Base-by-base conservation (phyloP, 805 yeast species). In the Isabelozyma rhagii region DNA sequence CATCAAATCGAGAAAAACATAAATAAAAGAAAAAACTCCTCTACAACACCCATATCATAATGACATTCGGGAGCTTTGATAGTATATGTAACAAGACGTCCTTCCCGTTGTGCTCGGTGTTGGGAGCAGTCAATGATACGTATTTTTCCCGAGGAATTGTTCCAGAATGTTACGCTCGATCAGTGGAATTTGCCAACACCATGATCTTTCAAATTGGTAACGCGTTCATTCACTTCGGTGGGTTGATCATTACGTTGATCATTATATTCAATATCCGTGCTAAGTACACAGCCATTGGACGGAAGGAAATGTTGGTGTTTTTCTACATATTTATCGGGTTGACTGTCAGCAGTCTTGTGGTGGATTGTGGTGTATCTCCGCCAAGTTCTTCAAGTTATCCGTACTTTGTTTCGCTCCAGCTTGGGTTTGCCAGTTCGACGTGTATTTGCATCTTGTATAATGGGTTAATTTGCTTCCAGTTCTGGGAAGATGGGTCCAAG, bases 231-330 rank as follows among this genome's bases (percentile, higher is more conserved):
- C 89, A 92, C 62, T 83, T 93, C 47, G 90, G 87, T 1, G 82
- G 89, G 0, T 68, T 94, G 34, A 68, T 79, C 6, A 78, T 89
- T 41, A 54, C 87, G 38, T 72, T 85, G 45, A 78, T 90, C 57
- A 87, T 92, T 48, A 74, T 91, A 10, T 88, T 84, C 72, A 85
- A 87, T 57, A 83, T 92, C 42, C 77, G 92, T 63, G 75, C 85
- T 51, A 90, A 93, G 72, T 92, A 89, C 64, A 94, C 99, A 0
- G 97, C 98, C 10, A 92, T 94, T 51, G 98, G 97, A 4, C 78
- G 98, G 52, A 76, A 83, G 10, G 99, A 94, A 63, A 87, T 91
- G 84, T 68, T 89, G 47, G 81, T 80, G 56, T 85, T 88, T 61
- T 85, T 84, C 66, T 83, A 85, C 67, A 60, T 81, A 41, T 76